Evolutionary conservation across 2,329 filamentous ascomycete genomes (phyloP).

Genomic region (Nemania serpens): DNA sequence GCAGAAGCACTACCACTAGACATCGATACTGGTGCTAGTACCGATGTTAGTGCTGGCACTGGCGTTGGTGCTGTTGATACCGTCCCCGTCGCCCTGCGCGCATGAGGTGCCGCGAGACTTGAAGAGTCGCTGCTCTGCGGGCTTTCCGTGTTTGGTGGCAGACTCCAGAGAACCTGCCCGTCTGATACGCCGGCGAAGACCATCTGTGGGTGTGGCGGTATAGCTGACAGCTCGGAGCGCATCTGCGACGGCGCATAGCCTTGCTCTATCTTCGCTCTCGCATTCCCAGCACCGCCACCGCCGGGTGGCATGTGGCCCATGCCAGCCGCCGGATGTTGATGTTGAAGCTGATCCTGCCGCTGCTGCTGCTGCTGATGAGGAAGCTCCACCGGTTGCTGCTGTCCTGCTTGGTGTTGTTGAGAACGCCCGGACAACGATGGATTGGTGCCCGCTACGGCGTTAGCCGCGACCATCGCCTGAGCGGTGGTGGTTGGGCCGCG

Average conservation of each 20-base stretch:
- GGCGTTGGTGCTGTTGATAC: slow-evolving; percentile 16
- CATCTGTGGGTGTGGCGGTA: slow-evolving; percentile 36
- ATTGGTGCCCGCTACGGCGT: slow-evolving; percentile 41
- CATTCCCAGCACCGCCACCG: not conserved
- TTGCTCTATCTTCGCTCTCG: slow-evolving; percentile 14
- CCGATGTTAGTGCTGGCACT: not conserved
- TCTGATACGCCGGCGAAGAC: slow-evolving; percentile 54
- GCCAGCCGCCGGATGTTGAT: not conserved
- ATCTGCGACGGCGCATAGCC: slow-evolving; percentile 7
- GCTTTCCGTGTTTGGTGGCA: slow-evolving; percentile 47
- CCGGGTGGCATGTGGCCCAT: slow-evolving; percentile 3
- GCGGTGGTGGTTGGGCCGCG: slow-evolving; percentile 54
- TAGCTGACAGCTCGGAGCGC: not conserved
- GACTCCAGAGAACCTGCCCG: slow-evolving; percentile 53
- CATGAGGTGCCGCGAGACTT: slow-evolving; percentile 35
- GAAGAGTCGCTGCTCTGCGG: slow-evolving; percentile 51
- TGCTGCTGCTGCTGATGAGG: slow-evolving; percentile 14
- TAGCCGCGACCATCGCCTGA: slow-evolving; percentile 44
- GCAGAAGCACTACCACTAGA: not conserved
- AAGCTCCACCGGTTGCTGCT: slow-evolving; percentile 14
- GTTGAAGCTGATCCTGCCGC: slow-evolving; percentile 10
- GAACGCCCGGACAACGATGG: slow-evolving; percentile 20
- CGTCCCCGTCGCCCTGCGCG: slow-evolving; percentile 9
- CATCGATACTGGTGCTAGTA: slow-evolving; percentile 12
- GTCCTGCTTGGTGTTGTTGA: slow-evolving; percentile 14